Conservation (phyloP, 2,329 filamentous ascomycete genomes). For the Aspergillus neoniger region DNA sequence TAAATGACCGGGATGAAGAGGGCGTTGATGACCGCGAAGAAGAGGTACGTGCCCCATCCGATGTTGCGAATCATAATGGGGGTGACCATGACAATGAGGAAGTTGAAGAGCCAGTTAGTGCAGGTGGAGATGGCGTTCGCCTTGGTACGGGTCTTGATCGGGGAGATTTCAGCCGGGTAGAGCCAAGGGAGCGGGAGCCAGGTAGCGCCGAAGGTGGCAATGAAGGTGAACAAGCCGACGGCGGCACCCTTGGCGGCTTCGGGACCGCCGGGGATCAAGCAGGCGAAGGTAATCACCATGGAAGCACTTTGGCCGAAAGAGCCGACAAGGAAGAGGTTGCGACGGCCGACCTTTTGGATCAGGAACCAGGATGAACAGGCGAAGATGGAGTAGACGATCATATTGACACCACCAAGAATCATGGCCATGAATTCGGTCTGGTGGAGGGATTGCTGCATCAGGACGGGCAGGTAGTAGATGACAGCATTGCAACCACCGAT, state of each 20-base stretch:
- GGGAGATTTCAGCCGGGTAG: conserved; percentile 53
- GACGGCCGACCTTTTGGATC: conserved; percentile 44
- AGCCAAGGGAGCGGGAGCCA: conserved; percentile 63
- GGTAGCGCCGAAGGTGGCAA: conserved; percentile 65
- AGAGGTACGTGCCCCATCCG: conserved; percentile 44
- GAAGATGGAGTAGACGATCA: conserved; percentile 30
- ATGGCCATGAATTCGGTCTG: conserved; percentile 23
- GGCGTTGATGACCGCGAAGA: conserved; percentile 43
- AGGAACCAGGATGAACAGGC: conserved; percentile 33
- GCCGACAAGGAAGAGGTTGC: conserved; percentile 37
- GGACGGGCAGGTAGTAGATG: conserved; percentile 48
- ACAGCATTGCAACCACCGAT: conserved; percentile 50
- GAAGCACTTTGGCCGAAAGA: conserved; percentile 36
- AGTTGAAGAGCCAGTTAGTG: conserved; percentile 58
- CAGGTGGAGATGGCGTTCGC: conserved; percentile 54
- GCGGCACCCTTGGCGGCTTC: conserved; percentile 38
- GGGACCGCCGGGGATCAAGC: conserved; percentile 28
- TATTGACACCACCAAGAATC: conserved; percentile 31
- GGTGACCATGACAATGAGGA: conserved; percentile 53
- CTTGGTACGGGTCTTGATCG: conserved; percentile 55
- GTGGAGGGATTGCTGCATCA: conserved; percentile 46
- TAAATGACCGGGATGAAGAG: conserved; percentile 51
- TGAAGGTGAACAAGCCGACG: conserved; percentile 68
- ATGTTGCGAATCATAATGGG: conserved; percentile 38
- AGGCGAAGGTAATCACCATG: conserved; percentile 38